Evolutionary conservation across 1,139 yeast genomes (phyloP), one percentile per base, ranked within the genome.

Genomic region (Taphrina deformans): DNA sequence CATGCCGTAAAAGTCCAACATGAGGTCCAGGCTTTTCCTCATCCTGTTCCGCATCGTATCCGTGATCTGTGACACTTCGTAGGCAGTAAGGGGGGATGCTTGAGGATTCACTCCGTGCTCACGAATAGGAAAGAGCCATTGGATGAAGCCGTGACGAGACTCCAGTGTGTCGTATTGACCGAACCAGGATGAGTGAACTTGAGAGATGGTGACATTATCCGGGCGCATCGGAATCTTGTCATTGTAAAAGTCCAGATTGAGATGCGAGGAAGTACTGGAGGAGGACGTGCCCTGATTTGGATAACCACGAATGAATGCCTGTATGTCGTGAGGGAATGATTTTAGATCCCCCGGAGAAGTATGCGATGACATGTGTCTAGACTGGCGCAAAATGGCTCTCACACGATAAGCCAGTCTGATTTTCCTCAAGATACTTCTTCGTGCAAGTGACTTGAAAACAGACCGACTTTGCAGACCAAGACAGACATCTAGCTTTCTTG

Each of bases 1-100:
- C 56, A 59, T 48, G 18, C 63, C 63, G 41, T 59, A 59, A 27
- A 59, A 59, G 24, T 59, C 63, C 33, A 59, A 33, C 63, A 59
- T 59, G 48, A 59, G 53, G 18, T 27, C 63, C 12, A 59, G 56
- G 16, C 50, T 41, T 9, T 18, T 27, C n/a, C 50, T 53, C 50
- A 59, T 31, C n/a, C 44, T 23, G 14, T 27, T 16, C 31, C 46
- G 29, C 5, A 31, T 21, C 26, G 9, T 27, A 9, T 29, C 41
- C 24, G 40, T 51, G 35, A 53, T 14, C n/a, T 9, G 31, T 10
- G 45, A 23, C 6, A 59, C 27, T n/a, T 59, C 63, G n/a, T 35
- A 21, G 21, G 45, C 35, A 2, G 16, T 35, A 12, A 59, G 63
- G 1, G 56, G 50, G 6, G 51, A 26, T 14, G 55, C 56, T 6